Evolutionary conservation across 2,329 filamentous ascomycete species (phyloP).

Genomic region (Plenodomus tracheiphilus): DNA sequence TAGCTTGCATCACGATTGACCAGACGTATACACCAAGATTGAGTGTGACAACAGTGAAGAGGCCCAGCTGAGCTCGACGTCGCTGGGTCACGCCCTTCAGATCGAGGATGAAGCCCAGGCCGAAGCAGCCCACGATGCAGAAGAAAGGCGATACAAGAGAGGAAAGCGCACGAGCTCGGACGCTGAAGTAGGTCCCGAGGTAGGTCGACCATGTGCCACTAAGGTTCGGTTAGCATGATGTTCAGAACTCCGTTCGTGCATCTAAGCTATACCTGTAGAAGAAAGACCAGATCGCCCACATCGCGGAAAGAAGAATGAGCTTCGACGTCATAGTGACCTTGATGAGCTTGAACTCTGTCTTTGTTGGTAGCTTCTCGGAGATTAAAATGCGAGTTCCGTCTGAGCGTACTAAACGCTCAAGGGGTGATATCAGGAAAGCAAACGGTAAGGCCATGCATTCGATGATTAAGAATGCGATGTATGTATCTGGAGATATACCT

Average conservation of each 20-base stretch:
- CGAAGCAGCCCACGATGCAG: constrained; percentile 56
- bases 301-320: constrained; percentile 45
- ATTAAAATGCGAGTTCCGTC: constrained; percentile 51
- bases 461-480: constrained; percentile 54
- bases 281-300: constrained; percentile 54
- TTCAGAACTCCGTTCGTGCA: too few species aligned
- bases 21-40: constrained; percentile 56
- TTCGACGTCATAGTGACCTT: constrained; percentile 41
- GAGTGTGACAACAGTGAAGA: constrained; percentile 51
- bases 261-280: constrained; percentile 48
- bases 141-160: constrained; percentile 55
- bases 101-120: constrained; percentile 61
- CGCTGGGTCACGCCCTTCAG: constrained; percentile 66
- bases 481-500: constrained; percentile 51
- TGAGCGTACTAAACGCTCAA: constrained; percentile 51
- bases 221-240: constrained; percentile 1
- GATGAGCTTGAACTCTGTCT: constrained; percentile 47
- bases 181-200: constrained; percentile 50
- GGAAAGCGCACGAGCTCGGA: constrained; percentile 51
- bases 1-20: constrained; percentile 54
- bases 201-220: constrained; percentile 54
- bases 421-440: constrained; percentile 52
- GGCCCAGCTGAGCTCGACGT: constrained; percentile 51
- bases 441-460: constrained; percentile 53
- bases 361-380: constrained; percentile 47